Percentiles rank a stretch among this genome's conserved stretches.
Evolutionary conservation across 116 monocot species (phyloP).

Genomic region (Iris pallida): DNA sequence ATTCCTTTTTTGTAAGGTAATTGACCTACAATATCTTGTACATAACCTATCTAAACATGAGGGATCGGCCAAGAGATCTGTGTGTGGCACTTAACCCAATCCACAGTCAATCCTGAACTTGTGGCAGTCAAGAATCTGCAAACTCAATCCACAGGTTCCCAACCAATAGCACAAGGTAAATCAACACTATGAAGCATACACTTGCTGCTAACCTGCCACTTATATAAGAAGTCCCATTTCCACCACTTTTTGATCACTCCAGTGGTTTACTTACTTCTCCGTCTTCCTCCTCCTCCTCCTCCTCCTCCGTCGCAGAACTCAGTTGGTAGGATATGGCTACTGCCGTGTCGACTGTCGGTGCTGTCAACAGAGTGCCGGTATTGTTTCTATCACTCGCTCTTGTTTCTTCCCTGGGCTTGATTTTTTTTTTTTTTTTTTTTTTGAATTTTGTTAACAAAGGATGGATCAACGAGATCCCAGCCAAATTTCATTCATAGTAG

Average conservation of each 20-base stretch:
- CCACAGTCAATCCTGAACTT: constrained; percentile 31
- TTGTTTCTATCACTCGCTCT: not conserved
- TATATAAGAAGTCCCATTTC: not conserved
- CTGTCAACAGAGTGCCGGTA: constrained; percentile 70
- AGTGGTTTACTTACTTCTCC: not conserved
- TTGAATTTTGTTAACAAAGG: not conserved
- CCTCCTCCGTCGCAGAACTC: not conserved
- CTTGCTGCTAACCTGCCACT: not conserved
- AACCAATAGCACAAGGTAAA: constrained; percentile 1
- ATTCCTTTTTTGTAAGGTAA: not conserved
- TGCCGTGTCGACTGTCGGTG: constrained; percentile 63
- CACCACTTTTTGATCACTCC: not conserved
- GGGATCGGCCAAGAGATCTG: constrained; percentile 3
- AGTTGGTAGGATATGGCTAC: constrained; percentile 33
- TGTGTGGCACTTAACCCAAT: constrained; percentile 39
- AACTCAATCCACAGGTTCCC: constrained; percentile 40
- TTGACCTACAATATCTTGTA: not conserved
- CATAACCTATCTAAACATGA: constrained; percentile 7
- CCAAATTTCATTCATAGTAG: no score
- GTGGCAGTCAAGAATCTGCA: constrained; percentile 34
- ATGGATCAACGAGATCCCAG: no score
- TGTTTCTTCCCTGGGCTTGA: not conserved
- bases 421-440: no score
- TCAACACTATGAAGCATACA: not conserved
- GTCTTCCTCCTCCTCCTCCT: not conserved